A percentile compares a stretch with the other conserved stretches of the same genome.
phyloP scores from a whole-genome alignment of 495 filamentous ascomycete genomes.

The Hypoxylon subgilvum region DNA sequence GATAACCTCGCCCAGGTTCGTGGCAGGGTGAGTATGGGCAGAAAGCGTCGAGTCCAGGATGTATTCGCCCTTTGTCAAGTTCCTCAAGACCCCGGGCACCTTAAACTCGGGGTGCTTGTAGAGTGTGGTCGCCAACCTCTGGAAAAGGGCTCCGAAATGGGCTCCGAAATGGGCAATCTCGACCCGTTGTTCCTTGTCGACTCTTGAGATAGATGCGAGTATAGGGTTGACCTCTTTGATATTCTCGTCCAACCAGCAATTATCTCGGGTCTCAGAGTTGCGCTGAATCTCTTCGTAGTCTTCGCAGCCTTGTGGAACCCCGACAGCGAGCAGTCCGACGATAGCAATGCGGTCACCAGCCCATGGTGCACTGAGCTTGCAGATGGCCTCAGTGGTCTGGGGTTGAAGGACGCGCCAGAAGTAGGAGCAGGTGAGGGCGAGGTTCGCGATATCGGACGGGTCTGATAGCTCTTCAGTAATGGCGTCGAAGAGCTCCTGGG shows the following conservation, averaged over 20 bases:
- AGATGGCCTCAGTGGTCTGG: neutral
- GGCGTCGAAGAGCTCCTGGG: slow-evolving; percentile 4
- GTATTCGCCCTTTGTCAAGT: slow-evolving; percentile 7
- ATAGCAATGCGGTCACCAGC: slow-evolving; percentile 5
- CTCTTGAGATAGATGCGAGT: too few relatives aligned
- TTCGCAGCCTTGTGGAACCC: neutral
- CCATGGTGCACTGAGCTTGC: slow-evolving; percentile 5
- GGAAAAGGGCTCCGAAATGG: neutral
- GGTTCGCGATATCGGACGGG: neutral
- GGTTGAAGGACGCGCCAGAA: slow-evolving; percentile 11
- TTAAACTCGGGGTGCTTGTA: neutral
- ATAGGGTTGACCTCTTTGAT: too few relatives aligned
- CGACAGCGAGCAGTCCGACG: neutral
- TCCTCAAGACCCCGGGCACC: slow-evolving; percentile 1
- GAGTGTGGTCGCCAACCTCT: neutral
- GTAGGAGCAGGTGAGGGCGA: slow-evolving; percentile 11
- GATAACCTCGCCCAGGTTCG: slow-evolving; percentile 1
- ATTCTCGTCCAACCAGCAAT: too few relatives aligned
- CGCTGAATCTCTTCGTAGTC: neutral
- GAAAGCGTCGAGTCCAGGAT: slow-evolving; percentile 10
- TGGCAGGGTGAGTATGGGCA: neutral
- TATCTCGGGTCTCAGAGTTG: neutral
- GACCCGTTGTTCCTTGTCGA: too few relatives aligned
- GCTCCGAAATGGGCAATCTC: too few relatives aligned
- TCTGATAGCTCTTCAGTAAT: neutral